Base-by-base conservation (phyloP, 495 filamentous ascomycete species). In the Tetracladium marchalianum region DNA sequence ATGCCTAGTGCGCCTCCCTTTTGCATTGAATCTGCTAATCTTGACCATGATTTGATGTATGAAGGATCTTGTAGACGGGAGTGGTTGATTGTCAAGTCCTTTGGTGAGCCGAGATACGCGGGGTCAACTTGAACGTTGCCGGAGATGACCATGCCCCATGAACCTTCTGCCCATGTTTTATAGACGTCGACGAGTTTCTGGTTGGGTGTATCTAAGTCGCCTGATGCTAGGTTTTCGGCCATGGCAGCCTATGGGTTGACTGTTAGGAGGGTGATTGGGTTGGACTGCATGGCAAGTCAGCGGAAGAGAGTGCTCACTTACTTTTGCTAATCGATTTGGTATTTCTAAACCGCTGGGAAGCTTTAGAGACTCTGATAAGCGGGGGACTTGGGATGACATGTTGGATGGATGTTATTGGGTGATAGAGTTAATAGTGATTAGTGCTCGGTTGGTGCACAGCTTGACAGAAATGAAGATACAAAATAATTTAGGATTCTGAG, bases 101-200 rank as follows among this genome's bases (percentile, higher is more conserved):
- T 36, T 59, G 5, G 35, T 3, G 3, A 47, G 18, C 72, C 75
- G 11, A 71, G 54, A 59, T 78, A 72, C 35, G 65, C 59, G 4
- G 67, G 62, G 57, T 80, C 76, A 38, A 81, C 71, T 55, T 77
- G 69, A 40, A 80, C 69, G 46, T 80, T 77, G 39, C 73, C 74
- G 59, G 55, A 59, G 5, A 76, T 56, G 19, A 77, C 54, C 12
- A 63, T 59, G 4, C 75, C 73, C 66, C 73, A 78, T 10, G 61
- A 63, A 5, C 73, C 72, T 19, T 68, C 50, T 0, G 63, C 66
- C 76, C 76, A 80, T 52, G 61, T 54, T 11, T 50, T 47, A 4
- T 69, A 63, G 2, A 39, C 51, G 15, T 70, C 75, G 9, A 71
- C 54, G 57, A 78, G 69, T 35, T 65, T 62, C 2, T 66, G 59